Evolutionary conservation across 768 basidiomycete species (phyloP).

Genomic region (Pleurotus djamor): DNA sequence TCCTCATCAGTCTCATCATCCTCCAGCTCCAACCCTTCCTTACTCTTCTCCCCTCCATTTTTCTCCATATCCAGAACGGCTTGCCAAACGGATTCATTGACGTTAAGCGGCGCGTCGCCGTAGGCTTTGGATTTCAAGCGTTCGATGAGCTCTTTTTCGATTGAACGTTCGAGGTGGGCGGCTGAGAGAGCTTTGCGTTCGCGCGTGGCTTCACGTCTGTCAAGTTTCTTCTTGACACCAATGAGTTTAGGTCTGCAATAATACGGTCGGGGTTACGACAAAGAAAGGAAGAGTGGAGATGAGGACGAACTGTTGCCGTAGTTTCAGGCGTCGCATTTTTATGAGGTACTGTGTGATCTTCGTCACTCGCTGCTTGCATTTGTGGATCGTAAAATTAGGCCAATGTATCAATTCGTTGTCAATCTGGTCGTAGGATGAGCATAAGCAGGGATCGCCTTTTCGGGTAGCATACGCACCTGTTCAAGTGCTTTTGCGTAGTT

Average conservation of each 20-base stretch:
- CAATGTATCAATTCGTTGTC: constrained; percentile 95
- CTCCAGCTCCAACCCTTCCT: constrained; percentile 18
- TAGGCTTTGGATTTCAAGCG: constrained; percentile 96
- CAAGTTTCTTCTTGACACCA: constrained; percentile 96
- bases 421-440: constrained; percentile 53
- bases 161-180: constrained; percentile 91
- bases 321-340: constrained; percentile 91
- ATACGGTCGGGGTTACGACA: not conserved
- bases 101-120: constrained; percentile 95
- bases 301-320: constrained; percentile 77
- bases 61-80: constrained; percentile 85
- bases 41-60: constrained; percentile 36
- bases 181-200: constrained; percentile 97
- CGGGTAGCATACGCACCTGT: constrained; percentile 56
- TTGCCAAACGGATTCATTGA: constrained; percentile 96
- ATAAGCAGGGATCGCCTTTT: not conserved
- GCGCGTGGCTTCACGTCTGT: constrained; percentile 86
- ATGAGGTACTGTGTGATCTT: constrained; percentile 99
- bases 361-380: constrained; percentile 98
- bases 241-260: constrained; percentile 79
- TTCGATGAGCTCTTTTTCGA: constrained; percentile 95
- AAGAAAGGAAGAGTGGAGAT: not conserved
- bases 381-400: constrained; percentile 97
- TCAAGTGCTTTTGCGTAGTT: constrained; percentile 95
- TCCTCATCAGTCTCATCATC: constrained; percentile 42